Evolutionary conservation across 345 rosid genomes (phyloP), one percentile per base, ranked within the genome.

Genomic region (Toxicodendron radicans): DNA sequence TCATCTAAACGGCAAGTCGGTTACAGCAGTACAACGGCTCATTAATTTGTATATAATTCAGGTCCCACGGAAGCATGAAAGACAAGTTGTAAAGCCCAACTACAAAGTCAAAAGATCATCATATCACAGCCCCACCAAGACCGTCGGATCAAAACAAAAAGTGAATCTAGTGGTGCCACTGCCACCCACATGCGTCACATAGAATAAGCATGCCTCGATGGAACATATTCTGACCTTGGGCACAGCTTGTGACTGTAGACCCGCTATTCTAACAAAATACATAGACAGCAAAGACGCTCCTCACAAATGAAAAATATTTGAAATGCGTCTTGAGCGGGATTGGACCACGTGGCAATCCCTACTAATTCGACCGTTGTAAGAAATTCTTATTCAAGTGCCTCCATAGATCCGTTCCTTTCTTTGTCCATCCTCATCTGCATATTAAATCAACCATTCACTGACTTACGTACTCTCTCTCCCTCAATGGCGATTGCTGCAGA

Each of bases 401-500:
- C 57, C 57, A 27, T 33, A 24, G 73, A n/a, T 21, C 75, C 77
- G 70, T 76, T 74, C 71, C 71, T 58, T 52, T 58, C 30, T 30
- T n/a, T 27, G 27, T 64, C 68, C 24, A 63, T 21, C 64, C 11
- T 52, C 64, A 23, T 67, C 75, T 57, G 41, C 62, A 2, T 20
- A 5, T 0, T n/a, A 12, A 35, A 46, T 57, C 64, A 10, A 27
- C 21, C 17, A 54, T 6, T 59, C 64, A n/a, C 62, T 14, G 12
- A 30, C 68, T 12, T 54, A 66, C 65, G 27, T 65, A 62, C 70
- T 74, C 67, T 71, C 59, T 79, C 33, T 70, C 72, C 71, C 51
- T 72, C 66, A 66, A 91, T 90, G 97, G 93, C 90, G 80, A 91
- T 91, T 51, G 87, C 88, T 79, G 75, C 91, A 49, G 95, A 91